phyloP scores from a whole-genome alignment of 1,139 yeast genomes.

The Sugiyamaella pinicola region DNA sequence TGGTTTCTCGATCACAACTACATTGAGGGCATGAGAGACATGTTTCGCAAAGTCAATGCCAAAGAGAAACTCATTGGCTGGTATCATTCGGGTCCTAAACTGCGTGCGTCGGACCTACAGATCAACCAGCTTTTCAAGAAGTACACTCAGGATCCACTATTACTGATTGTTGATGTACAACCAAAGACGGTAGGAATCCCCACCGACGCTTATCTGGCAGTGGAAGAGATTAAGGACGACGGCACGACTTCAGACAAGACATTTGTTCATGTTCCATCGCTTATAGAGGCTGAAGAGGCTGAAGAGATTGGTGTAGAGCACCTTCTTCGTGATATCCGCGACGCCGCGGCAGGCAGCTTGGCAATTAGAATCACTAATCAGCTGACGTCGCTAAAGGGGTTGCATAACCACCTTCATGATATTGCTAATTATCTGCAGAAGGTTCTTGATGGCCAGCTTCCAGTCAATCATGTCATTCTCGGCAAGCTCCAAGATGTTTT shows the following conservation, averaged over 20 bases:
- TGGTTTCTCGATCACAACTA: conserved; percentile 98
- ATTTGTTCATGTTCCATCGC: conserved; percentile 88
- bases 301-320: conserved; percentile 99
- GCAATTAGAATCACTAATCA: conserved; percentile 87
- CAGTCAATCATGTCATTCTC: conserved; percentile 85
- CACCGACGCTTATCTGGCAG: conserved; percentile 91
- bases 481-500: conserved; percentile 95
- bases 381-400: conserved; percentile 82
- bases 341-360: conserved; percentile 93
- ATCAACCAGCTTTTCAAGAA: conserved; percentile 88
- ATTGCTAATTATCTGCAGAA: conserved; percentile 79
- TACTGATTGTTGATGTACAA: conserved; percentile 89
- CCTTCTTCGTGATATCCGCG: conserved; percentile 87
- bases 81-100: conserved; percentile 98
- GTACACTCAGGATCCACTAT: conserved; percentile 78
- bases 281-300: conserved; percentile 97
- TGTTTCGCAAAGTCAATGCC: conserved; percentile 97
- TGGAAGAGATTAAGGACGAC: conserved; percentile 94
- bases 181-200: conserved; percentile 84
- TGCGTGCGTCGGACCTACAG: conserved; percentile 82
- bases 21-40: conserved; percentile 94
- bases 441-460: conserved; percentile 70
- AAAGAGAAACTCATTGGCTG: conserved; percentile 95
- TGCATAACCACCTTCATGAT: conserved; percentile 77
- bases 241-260: conserved; percentile 95